Conservation (phyloP, 208 protist genomes). For the Leishmania amazonensis region DNA sequence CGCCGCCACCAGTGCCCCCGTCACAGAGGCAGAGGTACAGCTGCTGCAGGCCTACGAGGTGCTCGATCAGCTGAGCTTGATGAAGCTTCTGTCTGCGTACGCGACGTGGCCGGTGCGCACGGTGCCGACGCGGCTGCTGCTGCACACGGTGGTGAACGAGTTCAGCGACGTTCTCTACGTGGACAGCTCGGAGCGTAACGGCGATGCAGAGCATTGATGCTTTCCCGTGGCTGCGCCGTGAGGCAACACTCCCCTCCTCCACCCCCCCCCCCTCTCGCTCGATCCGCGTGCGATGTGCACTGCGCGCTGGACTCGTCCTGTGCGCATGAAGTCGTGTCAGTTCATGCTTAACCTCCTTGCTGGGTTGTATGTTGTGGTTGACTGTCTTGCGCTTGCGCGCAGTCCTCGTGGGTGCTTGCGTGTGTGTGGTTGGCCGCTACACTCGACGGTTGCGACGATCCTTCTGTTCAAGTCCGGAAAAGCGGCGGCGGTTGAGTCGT, state of each 20-base stretch:
- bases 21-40: constrained; percentile 47
- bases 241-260: too few relatives aligned
- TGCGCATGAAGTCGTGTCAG: neutral
- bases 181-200: constrained; percentile 7
- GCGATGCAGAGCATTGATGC: constrained; percentile 19
- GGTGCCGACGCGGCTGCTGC: constrained; percentile 67
- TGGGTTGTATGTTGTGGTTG: too few relatives aligned
- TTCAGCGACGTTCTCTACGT: constrained; percentile 79
- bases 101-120: constrained; percentile 49
- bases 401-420: too few relatives aligned
- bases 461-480: neutral
- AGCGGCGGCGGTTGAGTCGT: neutral
- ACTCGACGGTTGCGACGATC: neutral
- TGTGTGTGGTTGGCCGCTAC: neutral
- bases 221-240: constrained; percentile 16
- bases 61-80: constrained; percentile 53
- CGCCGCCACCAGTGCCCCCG: constrained; percentile 4
- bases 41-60: constrained; percentile 63
- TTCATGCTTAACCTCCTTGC: neutral
- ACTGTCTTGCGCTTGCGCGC: too few relatives aligned
- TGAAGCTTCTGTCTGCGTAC: constrained; percentile 50
- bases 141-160: constrained; percentile 84
- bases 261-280: neutral
- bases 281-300: neutral
- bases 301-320: neutral